Evolutionary conservation across 2,329 filamentous ascomycete genomes (phyloP).

Genomic region (Leptographium lundbergii): DNA sequence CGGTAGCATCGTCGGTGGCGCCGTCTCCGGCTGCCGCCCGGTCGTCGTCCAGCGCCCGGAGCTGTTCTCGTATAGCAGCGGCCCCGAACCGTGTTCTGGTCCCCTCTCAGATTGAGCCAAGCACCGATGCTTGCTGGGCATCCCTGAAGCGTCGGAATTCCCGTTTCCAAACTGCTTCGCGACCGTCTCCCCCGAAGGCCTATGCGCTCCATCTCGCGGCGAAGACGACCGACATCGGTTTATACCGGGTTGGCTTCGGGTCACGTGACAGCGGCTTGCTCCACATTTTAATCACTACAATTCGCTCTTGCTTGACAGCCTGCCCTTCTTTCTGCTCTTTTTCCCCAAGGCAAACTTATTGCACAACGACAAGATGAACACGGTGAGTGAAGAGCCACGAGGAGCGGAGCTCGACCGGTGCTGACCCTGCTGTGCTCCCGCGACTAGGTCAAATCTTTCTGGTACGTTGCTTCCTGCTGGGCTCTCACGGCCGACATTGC

Average conservation of each 20-base stretch:
- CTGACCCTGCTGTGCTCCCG: background rate
- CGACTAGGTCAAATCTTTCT: conserved; percentile 50
- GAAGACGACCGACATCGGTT: background rate
- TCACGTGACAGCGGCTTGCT: background rate
- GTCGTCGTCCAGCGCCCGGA: too few species aligned
- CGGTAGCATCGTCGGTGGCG: too few species aligned
- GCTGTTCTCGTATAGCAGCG: too few species aligned
- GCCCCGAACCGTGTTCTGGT: too few species aligned
- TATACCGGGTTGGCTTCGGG: background rate
- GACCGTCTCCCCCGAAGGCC: too few species aligned
- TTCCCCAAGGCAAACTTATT: background rate
- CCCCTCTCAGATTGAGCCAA: background rate
- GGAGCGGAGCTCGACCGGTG: background rate
- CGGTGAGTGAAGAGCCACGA: conserved; percentile 2
- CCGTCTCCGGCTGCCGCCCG: too few species aligned
- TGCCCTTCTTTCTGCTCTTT: background rate
- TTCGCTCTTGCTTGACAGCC: background rate
- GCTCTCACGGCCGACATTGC: too few species aligned
- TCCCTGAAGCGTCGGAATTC: too few species aligned
- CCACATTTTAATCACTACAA: background rate
- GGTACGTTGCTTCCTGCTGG: conserved; percentile 26
- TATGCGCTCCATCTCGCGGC: too few species aligned
- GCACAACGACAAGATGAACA: conserved; percentile 9
- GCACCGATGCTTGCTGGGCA: too few species aligned
- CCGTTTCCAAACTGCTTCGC: too few species aligned